Base-by-base conservation (phyloP, 2,329 filamentous ascomycete species). In the Microcyclosporella mali region DNA sequence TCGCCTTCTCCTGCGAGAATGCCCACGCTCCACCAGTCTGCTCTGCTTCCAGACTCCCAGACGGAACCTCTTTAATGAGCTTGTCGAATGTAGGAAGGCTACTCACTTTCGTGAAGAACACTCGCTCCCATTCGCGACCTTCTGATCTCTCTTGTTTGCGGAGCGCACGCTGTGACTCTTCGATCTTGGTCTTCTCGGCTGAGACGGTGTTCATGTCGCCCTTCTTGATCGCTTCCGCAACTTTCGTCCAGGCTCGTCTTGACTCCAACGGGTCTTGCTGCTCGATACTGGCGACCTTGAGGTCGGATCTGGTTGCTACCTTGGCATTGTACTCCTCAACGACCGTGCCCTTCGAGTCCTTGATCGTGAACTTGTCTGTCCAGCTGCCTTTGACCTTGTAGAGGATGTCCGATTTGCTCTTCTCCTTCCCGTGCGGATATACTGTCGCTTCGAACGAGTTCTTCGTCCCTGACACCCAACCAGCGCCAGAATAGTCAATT, bases 401-500 rank as follows among this genome's bases (percentile, higher is more conserved):
- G 37, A 83, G 72, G 47, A 79, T 75, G 40, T 85, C 82, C 37
- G 35, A 43, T 52, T 63, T 63, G 53, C 56, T 56, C 67, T 84
- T 85, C 66, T 82, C 87, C 67, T 69, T 80, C 49, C 73, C 77
- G 49, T 70, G 80, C 68, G 66, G 85, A 68, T 84, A 88, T 44
- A 97, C 64, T 17, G 73, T 74, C 11, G 88, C 90, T 10, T 73
- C 79, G 63, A 97, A 88, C 43, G 77, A 85, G 70, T 97, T 97
- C 73, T 95, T 95, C 75, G 94, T 94, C 53, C 90, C 92, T 34
- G 84, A 88, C 8, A 98, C 68, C 90, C 90, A 98, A 45, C 90
- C 90, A 64, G 88, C 90, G 58, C 90, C 89, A 48, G 81, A 85
- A 71, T 95, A 98, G 63, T 95, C 88, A 59, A 97, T 85, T 70